Evolutionary conservation across 441 rosid genomes (phyloP).

Genomic region (Erodium trifolium): DNA sequence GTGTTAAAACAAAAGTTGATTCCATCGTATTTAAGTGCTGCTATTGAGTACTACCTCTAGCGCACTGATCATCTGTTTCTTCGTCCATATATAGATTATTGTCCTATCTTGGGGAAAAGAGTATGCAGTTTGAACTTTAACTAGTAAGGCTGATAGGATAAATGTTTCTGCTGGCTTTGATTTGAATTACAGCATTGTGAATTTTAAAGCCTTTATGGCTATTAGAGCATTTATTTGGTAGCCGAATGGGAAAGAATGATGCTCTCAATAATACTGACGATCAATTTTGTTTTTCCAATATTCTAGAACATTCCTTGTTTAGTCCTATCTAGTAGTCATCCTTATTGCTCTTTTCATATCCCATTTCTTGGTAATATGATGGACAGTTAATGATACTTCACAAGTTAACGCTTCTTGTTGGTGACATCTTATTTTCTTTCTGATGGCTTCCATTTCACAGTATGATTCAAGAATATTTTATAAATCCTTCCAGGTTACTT

Average conservation of each 20-base stretch:
- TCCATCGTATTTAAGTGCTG: neutral
- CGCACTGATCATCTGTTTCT: neutral
- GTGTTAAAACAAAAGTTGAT: neutral
- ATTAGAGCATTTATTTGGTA: neutral
- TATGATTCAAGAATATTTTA: slow-evolving; percentile 1
- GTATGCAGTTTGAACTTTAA: no score
- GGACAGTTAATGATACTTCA: neutral
- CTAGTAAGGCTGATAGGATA: no score
- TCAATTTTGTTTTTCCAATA: neutral
- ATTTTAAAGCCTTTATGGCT: neutral
- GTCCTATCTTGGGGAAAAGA: no score
- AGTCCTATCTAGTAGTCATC: neutral
- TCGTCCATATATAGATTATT: neutral
- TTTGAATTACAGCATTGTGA: neutral
- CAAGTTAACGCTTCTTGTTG: neutral
- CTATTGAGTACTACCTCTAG: neutral
- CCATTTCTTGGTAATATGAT: neutral
- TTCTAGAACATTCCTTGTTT: neutral
- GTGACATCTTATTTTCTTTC: slow-evolving; percentile 1
- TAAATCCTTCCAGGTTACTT: slow-evolving; percentile 37
- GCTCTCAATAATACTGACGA: neutral
- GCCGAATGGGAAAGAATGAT: neutral
- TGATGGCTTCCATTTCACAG: neutral
- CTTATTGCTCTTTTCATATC: neutral
- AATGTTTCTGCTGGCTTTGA: no score